Percentiles rank a stretch among this genome's conserved stretches.
Evolutionary conservation across 2,329 filamentous ascomycete genomes (phyloP).

Genomic region (Pyricularia pennisetigena): DNA sequence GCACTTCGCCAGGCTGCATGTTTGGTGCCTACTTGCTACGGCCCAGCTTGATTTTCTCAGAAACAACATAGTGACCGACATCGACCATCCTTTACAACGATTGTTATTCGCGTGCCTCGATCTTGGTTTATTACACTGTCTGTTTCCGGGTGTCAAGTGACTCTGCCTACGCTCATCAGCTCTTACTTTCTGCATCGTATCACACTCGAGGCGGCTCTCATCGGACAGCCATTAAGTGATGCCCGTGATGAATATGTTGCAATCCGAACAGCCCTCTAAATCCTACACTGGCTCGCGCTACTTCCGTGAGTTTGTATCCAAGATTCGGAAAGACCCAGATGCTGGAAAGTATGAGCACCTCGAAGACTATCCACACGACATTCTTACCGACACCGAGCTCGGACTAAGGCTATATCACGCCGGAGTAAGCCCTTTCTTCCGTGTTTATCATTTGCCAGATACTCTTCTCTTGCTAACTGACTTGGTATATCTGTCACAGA

Average conservation of each 20-base stretch:
- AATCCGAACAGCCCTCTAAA: not conserved
- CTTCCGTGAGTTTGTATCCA: slow-evolving; percentile 4
- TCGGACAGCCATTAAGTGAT: not conserved
- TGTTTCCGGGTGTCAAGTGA: not conserved
- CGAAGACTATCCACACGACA: slow-evolving; percentile 6
- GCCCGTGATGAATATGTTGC: not conserved
- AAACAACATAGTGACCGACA: not conserved
- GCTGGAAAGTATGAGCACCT: slow-evolving; percentile 5
- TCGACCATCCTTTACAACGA: not conserved
- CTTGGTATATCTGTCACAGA: not conserved
- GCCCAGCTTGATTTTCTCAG: not conserved
- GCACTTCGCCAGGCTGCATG: not conserved
- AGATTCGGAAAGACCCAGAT: slow-evolving; percentile 1
- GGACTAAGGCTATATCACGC: slow-evolving; percentile 4
- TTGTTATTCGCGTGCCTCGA: not conserved
- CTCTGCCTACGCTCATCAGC: not conserved
- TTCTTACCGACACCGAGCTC: slow-evolving; percentile 1
- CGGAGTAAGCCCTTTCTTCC: not conserved
- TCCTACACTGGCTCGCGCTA: slow-evolving; percentile 3
- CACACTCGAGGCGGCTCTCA: not conserved
- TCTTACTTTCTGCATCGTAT: not conserved
- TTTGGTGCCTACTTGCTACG: not conserved
- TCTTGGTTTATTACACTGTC: not conserved
- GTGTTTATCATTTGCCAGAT: not conserved
- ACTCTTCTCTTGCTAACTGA: not conserved